Conservation (phyloP, 164 flowering plant genomes). For the Echeveria elegans region DNA sequence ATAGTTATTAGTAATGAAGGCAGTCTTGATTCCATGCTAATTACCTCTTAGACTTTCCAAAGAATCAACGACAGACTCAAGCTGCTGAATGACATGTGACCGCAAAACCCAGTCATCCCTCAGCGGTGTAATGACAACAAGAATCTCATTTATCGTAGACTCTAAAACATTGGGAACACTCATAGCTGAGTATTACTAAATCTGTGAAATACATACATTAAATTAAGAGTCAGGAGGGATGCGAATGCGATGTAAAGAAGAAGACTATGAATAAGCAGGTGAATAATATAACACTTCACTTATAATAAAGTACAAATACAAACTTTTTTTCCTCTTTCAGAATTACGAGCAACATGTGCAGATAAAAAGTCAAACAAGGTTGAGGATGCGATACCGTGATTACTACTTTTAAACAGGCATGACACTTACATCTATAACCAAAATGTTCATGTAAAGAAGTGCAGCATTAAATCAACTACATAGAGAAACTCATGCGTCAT, state of each 20-base stretch:
- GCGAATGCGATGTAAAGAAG: no score
- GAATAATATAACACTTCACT: no score
- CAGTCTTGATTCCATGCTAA: not conserved
- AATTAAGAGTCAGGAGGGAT: not conserved
- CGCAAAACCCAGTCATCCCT: conserved; percentile 43
- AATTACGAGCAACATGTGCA: not conserved
- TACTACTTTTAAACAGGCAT: not conserved
- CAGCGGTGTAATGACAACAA: conserved; percentile 40
- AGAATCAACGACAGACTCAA: conserved; percentile 35
- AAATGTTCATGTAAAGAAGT: not conserved
- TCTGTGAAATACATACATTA: not conserved
- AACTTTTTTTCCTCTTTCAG: not conserved
- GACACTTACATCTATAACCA: not conserved
- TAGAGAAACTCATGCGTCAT: not conserved
- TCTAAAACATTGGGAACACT: conserved; percentile 33
- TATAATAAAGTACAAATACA: no score
- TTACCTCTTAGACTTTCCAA: conserved; percentile 70
- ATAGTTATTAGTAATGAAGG: not conserved
- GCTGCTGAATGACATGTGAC: conserved; percentile 32
- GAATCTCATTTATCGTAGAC: conserved; percentile 33
- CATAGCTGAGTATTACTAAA: conserved; percentile 22
- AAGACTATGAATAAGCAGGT: no score
- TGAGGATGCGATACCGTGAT: not conserved
- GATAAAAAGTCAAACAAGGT: not conserved
- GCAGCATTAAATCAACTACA: not conserved